These are phyloP conservation scores for Dipteronia dyeriana DNA, from an alignment of 345 rosid species.

Conservation along the genomic window DNA sequence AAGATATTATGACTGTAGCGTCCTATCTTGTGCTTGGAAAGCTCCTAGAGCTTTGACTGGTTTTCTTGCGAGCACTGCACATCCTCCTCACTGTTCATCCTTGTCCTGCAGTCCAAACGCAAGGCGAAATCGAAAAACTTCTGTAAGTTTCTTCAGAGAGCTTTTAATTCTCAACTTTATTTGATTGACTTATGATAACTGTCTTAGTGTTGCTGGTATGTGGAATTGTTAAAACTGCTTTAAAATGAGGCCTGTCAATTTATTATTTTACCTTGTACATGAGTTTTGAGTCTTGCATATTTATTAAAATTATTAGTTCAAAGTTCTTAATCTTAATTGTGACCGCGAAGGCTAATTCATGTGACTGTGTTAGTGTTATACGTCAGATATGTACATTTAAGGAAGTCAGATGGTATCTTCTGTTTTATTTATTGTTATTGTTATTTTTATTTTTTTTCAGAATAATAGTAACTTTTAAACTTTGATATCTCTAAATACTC, in stretches of 20 bases:
- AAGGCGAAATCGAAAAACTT: constrained; percentile 43
- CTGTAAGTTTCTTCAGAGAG: constrained; percentile 46
- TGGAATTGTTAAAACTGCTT: neutral
- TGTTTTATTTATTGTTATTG: neutral
- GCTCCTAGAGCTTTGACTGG: constrained; percentile 90
- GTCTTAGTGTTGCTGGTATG: neutral
- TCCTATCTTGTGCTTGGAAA: constrained; percentile 87
- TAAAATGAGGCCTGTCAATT: neutral
- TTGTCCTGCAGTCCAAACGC: constrained; percentile 36
- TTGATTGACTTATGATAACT: neutral
- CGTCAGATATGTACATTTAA: neutral
- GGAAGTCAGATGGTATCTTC: neutral
- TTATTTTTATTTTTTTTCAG: neutral
- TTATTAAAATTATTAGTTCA: neutral
- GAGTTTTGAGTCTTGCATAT: neutral
- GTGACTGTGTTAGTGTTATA: neutral
- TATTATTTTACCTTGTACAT: neutral
- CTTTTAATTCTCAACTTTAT: neutral
- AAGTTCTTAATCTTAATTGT: neutral
- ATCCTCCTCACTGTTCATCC: constrained; percentile 52
- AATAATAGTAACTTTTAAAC: neutral
- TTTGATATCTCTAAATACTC: neutral
- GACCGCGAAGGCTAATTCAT: neutral
- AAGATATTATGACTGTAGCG: constrained; percentile 64
- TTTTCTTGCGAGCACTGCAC: constrained; percentile 80